Evolutionary conservation across 2,329 filamentous ascomycete species (phyloP).

Genomic region (Dissoconium aciculare): DNA sequence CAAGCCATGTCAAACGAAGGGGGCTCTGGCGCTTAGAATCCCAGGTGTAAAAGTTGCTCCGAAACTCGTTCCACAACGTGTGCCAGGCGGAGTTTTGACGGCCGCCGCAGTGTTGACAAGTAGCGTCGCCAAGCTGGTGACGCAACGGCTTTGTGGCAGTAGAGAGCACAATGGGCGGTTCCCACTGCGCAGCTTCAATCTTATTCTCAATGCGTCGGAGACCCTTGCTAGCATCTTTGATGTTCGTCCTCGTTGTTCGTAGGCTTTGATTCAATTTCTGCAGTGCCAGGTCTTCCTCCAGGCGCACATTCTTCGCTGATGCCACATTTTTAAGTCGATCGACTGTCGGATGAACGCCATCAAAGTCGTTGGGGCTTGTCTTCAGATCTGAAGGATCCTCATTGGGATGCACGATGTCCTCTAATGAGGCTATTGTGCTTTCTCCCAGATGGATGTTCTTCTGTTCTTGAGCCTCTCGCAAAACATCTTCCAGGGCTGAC

Average conservation of each 20-base stretch:
- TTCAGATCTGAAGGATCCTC: constrained; percentile 1
- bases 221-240: constrained; percentile 31
- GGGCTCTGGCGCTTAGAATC: constrained; percentile 8
- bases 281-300: constrained; percentile 29
- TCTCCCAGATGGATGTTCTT: constrained; percentile 27
- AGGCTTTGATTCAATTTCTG: constrained; percentile 30
- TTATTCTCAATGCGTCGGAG: constrained; percentile 28
- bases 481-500: constrained; percentile 27
- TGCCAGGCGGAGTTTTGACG: constrained; percentile 15
- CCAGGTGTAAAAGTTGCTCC: constrained; percentile 17
- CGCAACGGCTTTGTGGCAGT: background rate
- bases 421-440: constrained; percentile 34
- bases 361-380: constrained; percentile 9
- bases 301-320: constrained; percentile 28
- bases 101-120: constrained; percentile 17
- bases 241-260: constrained; percentile 26
- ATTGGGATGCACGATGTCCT: constrained; percentile 28
- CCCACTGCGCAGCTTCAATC: constrained; percentile 20
- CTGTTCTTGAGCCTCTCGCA: constrained; percentile 24
- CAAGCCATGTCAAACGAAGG: constrained; percentile 27
- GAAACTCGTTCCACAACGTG: constrained; percentile 19
- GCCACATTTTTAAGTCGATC: too few relatives aligned
- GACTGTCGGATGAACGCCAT: constrained; percentile 4
- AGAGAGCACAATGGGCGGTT: background rate
- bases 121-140: constrained; percentile 2